Evolutionary conservation across 2,329 filamentous ascomycete species (phyloP).

Genomic region (Penicillium sp.): DNA sequence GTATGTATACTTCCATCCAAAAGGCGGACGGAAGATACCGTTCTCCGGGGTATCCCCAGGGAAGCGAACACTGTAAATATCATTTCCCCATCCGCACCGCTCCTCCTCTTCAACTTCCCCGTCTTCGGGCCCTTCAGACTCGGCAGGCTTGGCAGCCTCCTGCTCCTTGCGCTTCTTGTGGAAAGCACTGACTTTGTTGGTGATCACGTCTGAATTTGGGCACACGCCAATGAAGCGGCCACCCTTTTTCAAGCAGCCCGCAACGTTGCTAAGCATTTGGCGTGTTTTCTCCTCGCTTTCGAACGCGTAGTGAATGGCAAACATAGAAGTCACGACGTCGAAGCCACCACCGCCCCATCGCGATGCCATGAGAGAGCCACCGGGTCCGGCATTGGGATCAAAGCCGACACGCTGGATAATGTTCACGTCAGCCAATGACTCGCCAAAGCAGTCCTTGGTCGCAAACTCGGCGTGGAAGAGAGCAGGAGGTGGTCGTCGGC

Average conservation of each 20-base stretch:
- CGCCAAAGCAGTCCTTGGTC: conserved; percentile 89
- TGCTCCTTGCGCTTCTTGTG: conserved; percentile 62
- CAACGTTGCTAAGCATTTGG: conserved; percentile 91
- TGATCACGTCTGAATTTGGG: conserved; percentile 93
- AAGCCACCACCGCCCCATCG: conserved; percentile 78
- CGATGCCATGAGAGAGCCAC: conserved; percentile 58
- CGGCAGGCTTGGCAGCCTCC: conserved; percentile 45
- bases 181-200: conserved; percentile 74
- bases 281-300: conserved; percentile 88
- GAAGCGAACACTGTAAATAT: conserved; percentile 88
- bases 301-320: conserved; percentile 98
- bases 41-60: conserved; percentile 79
- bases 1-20: conserved; percentile 98
- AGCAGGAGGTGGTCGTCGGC: conserved; percentile 56
- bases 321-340: conserved; percentile 98
- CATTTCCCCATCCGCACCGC: conserved; percentile 83
- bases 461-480: conserved; percentile 86
- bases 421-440: conserved; percentile 77
- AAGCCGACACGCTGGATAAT: conserved; percentile 88
- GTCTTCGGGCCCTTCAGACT: conserved; percentile 44
- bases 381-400: conserved; percentile 68
- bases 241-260: conserved; percentile 87
- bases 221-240: conserved; percentile 94
- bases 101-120: conserved; percentile 63
- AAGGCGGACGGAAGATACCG: conserved; percentile 90